Evolutionary conservation across 73 alveolate species (phyloP).

Genomic region (Uronychia setigera): DNA sequence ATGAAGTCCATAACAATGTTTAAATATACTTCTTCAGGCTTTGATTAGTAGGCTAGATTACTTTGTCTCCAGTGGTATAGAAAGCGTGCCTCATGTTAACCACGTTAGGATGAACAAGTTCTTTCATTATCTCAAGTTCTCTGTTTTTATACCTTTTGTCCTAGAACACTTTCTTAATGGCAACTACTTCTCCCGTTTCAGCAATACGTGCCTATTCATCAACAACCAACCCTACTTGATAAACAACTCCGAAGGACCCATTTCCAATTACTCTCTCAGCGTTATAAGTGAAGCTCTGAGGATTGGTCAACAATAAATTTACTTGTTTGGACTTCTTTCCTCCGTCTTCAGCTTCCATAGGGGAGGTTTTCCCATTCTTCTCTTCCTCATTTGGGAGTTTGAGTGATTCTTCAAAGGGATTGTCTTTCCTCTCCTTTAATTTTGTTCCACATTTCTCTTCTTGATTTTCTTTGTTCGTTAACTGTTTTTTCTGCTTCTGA

Average conservation of each 20-base stretch:
- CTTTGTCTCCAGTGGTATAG: slow-evolving; percentile 77
- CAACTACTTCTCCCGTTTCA: slow-evolving; percentile 72
- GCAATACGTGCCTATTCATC: slow-evolving; percentile 61
- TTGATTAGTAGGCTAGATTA: slow-evolving; percentile 5
- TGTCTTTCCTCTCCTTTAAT: no score
- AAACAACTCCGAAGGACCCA: slow-evolving; percentile 77
- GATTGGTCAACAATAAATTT: no score
- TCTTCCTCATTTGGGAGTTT: no score
- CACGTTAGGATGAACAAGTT: slow-evolving; percentile 81
- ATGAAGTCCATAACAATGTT: slow-evolving; percentile 73
- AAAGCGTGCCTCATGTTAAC: slow-evolving; percentile 72
- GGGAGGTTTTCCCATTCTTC: no score
- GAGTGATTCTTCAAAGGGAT: no score
- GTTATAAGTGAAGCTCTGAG: slow-evolving; percentile 49
- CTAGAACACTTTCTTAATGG: slow-evolving; percentile 86
- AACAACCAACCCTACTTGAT: slow-evolving; percentile 66
- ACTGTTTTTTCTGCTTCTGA: no score
- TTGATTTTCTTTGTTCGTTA: no score
- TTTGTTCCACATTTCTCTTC: no score
- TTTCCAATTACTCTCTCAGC: slow-evolving; percentile 72
- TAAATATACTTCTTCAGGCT: slow-evolving; percentile 73
- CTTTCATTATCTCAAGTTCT: slow-evolving; percentile 88
- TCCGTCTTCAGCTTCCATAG: no score
- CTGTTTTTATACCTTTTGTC: slow-evolving; percentile 94
- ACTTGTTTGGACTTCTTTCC: no score